These are phyloP conservation scores for Yamadazyma blattariae DNA, from an alignment of 1,139 yeast genomes.

Conservation along the genomic window DNA sequence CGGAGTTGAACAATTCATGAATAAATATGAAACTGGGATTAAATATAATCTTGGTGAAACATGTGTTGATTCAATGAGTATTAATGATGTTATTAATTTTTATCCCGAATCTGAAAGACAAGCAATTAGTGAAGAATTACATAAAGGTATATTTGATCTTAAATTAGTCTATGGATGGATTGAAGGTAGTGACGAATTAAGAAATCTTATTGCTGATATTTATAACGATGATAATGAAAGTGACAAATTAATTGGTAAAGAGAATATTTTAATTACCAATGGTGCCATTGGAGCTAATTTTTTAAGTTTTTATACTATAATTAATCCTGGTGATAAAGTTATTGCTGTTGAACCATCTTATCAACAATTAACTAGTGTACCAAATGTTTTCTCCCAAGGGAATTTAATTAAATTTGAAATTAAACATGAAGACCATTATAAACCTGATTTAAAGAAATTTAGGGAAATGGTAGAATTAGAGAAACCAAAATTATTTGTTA, in stretches of 20 bases:
- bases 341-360: conserved; percentile 52
- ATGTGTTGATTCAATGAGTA: conserved; percentile 46
- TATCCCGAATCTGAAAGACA: conserved; percentile 16
- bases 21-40: conserved; percentile 42
- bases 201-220: conserved; percentile 31
- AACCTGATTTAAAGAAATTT: conserved; percentile 36
- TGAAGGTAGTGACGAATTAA: conserved; percentile 41
- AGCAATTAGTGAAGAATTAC: conserved; percentile 1
- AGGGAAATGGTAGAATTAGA: conserved; percentile 22
- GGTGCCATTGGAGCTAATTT: conserved; percentile 63
- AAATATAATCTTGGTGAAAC: conserved; percentile 52
- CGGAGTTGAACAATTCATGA: conserved; percentile 60
- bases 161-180: conserved; percentile 50
- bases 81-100: conserved; percentile 34
- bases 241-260: conserved; percentile 16
- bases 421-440: conserved; percentile 28
- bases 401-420: conserved; percentile 35
- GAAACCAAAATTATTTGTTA: conserved; percentile 44
- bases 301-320: conserved; percentile 44
- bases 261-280: conserved; percentile 47
- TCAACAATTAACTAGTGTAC: conserved; percentile 52
- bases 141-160: conserved; percentile 9
- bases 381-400: conserved; percentile 41
- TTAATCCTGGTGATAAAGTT: conserved; percentile 47
- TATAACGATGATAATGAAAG: conserved; percentile 27